Base-by-base conservation (phyloP, 2,329 filamentous ascomycete species). In the Diaporthe batatas region DNA sequence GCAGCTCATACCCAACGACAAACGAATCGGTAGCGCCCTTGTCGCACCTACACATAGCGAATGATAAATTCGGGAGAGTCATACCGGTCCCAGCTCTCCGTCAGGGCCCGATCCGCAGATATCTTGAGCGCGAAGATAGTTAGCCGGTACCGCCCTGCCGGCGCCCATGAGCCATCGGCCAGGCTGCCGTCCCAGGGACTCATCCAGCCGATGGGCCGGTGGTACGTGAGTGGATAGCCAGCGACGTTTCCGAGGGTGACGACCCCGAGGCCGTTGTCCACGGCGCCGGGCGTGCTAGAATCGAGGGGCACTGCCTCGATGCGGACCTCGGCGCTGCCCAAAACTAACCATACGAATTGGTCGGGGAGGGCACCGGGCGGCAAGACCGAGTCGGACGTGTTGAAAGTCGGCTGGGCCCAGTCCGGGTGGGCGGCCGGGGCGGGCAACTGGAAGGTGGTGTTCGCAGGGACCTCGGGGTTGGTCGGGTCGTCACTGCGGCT, bases 81-180 rank as follows among this genome's bases (percentile, higher is more conserved):
- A 14, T 67, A 67, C 29, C 62, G 62, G 10, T 67, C 62, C 62
- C 62, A 67, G 47, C 62, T 67, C 47, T 67, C 62, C 47, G 29
- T 47, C 12, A 67, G 62, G 8, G 12, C 23, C 32, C 62, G 51
- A 32, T 80, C 76, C 3, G 79, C 79, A 68, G 78, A 78, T 11
- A 79, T 72, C 62, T 72, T 77, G 47, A 80, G 55, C 10, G 74
- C 78, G 21, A 76, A 74, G 25, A 76, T 74, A 25, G 77, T 73
- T 23, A 81, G 73, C 54, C 57, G 65, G 54, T 81, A 81, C 2
- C 25, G 44, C 1, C 79, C 79, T 58, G 76, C 77, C 1, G 77
- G 76, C 6, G 78, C 75, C 16, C 76, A 70, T 0, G 69, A 75
- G 0, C 79, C 74, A 51, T 80, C 77, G 1, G 65, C 74, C 34